Conservation (phyloP, 2,329 filamentous ascomycete species). For the Alternaria consortialis region DNA sequence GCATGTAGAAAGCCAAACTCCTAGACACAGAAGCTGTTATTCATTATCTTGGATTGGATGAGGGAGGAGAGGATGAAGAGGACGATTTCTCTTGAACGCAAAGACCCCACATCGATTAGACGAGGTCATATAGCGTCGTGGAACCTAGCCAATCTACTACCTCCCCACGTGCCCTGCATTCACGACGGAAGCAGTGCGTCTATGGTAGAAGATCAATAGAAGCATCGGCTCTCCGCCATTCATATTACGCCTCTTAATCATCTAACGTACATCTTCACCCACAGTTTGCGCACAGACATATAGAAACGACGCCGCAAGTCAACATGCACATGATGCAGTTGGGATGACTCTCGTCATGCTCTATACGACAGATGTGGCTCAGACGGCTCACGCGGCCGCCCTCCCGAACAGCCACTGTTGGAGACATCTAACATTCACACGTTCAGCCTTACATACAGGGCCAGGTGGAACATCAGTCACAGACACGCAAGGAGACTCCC, state of each 20-base stretch:
- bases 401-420: constrained; percentile 21
- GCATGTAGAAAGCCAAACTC: constrained; percentile 43
- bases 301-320: constrained; percentile 9
- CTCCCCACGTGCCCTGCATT: constrained; percentile 21
- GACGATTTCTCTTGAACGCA: constrained; percentile 44
- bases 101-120: constrained; percentile 23
- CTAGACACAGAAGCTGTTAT: constrained; percentile 44
- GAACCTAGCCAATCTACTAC: constrained; percentile 30
- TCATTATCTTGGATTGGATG: constrained; percentile 45
- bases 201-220: constrained; percentile 23
- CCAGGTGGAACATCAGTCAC: constrained; percentile 28
- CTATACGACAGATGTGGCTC: constrained; percentile 23
- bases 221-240: constrained; percentile 25
- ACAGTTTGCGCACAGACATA: constrained; percentile 2
- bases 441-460: constrained; percentile 22
- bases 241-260: not conserved
- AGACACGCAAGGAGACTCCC: constrained; percentile 11
- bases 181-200: constrained; percentile 20
- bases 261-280: not conserved
- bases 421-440: constrained; percentile 8
- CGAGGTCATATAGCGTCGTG: constrained; percentile 24
- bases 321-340: constrained; percentile 23
- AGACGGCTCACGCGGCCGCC: constrained; percentile 33
- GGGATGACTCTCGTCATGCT: constrained; percentile 10
- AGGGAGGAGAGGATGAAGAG: constrained; percentile 34